phyloP scores from a whole-genome alignment of 148 eudicot species.

The Linanthus parryae region DNA sequence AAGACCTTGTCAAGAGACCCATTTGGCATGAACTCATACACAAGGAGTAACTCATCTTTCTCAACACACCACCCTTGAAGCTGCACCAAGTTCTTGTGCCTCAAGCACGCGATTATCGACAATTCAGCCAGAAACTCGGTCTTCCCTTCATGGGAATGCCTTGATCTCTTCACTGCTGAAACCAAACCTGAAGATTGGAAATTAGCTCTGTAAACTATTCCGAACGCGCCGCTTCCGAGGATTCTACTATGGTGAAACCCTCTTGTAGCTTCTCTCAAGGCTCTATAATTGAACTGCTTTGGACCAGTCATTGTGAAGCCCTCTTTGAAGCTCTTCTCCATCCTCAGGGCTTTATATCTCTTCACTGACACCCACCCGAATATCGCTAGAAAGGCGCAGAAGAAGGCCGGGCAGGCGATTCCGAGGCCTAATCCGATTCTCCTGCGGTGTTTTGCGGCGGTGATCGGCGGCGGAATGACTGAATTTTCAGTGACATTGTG shows the following conservation, averaged over 20 bases:
- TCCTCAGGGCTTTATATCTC: slow-evolving; percentile 38
- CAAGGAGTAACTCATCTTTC: slow-evolving; percentile 41
- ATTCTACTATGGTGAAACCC: slow-evolving; percentile 56
- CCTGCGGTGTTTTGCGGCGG: slow-evolving; percentile 21
- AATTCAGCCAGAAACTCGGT: slow-evolving; percentile 52
- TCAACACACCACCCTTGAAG: slow-evolving; percentile 62
- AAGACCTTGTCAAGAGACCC: slow-evolving; percentile 4
- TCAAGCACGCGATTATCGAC: slow-evolving; percentile 34
- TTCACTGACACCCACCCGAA: slow-evolving; percentile 45
- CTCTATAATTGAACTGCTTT: slow-evolving; percentile 61
- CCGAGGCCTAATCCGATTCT: slow-evolving; percentile 52
- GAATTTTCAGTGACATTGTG: slow-evolving; percentile 63
- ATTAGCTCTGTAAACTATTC: slow-evolving; percentile 72
- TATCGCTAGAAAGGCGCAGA: slow-evolving; percentile 34
- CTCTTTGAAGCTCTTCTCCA: slow-evolving; percentile 43
- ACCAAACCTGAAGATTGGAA: slow-evolving; percentile 29
- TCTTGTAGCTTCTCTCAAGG: slow-evolving; percentile 54
- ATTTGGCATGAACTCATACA: slow-evolving; percentile 43
- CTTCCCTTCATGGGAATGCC: slow-evolving; percentile 54
- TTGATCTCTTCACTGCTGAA: slow-evolving; percentile 82
- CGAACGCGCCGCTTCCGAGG: slow-evolving; percentile 74
- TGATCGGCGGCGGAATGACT: slow-evolving; percentile 30
- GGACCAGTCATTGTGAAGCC: slow-evolving; percentile 58
- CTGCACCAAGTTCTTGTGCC: slow-evolving; percentile 46
- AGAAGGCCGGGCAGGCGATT: slow-evolving; percentile 48